Base-by-base conservation (phyloP, 1,139 yeast species). In the Pichia cactophila region DNA sequence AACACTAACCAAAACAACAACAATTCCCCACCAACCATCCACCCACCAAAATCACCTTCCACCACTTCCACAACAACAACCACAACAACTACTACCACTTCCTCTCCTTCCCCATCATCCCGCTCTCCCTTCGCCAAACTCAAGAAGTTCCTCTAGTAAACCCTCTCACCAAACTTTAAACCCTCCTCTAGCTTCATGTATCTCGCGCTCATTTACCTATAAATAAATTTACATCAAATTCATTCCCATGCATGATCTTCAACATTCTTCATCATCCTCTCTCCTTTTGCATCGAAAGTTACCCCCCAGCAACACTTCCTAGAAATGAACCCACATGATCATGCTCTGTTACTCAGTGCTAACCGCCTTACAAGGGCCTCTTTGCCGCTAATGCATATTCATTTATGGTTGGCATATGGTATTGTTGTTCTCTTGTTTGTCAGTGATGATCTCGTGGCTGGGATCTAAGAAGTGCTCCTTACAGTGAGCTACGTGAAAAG, bases 331-430 rank as follows among this genome's bases (percentile, higher is more conserved):
- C 29, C 36, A 28, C 26, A 41, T 10, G 26, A 17, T 11, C 33
- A 31, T 31, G 33, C 14, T 5, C 33, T 31, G 11, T 10, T 11
- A 31, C 9, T 31, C 11, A 31, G 33, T 31, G 33, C 33, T 31
- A 31, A 10, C n/a, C 11, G 5, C 1, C 33, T 31, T 11, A 5
- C 33, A 31, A 11, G 33, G 14, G 14, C 2, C 14, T 10, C 33
- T 5, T 11, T 11, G n/a, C 33, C 11, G 33, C 33, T 31, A 31
- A 31, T 31, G 56, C 56, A 52, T 75, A 75, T 76, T 76, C 61
- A 65, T 54, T 76, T 75, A 75, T 79, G 80, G 69, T 68, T 66
- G 20, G 20, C 40, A 37, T 12, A 7, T 37, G 12, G 40, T 16
- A 20, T 5, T 48, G 47, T 54, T 50, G 49, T 10, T 49, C 52